Conservation (phyloP, 1,139 yeast species). For the Suhomyces choctaworum region DNA sequence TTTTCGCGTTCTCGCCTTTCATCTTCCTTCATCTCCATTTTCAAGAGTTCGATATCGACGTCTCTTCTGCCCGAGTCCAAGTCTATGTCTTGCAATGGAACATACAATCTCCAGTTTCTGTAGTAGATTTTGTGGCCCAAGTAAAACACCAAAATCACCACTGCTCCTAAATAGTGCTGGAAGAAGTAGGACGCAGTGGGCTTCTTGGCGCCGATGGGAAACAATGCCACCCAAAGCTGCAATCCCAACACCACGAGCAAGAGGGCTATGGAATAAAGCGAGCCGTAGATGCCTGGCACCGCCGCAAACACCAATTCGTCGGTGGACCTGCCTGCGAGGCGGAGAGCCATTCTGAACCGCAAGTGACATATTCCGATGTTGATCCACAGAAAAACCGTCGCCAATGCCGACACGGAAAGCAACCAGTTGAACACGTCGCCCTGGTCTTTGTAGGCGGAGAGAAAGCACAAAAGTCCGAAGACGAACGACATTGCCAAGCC, state of each 20-base stretch:
- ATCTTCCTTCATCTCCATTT: slow-evolving; percentile 26
- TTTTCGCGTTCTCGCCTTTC: slow-evolving; percentile 19
- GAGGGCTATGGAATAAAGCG: slow-evolving; percentile 33
- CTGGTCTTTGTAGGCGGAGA: slow-evolving; percentile 41
- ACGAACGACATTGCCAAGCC: slow-evolving; percentile 36
- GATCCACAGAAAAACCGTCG: slow-evolving; percentile 47
- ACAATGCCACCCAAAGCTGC: slow-evolving; percentile 42
- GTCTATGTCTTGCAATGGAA: slow-evolving; percentile 32
- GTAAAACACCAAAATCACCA: slow-evolving; percentile 36
- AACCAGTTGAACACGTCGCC: slow-evolving; percentile 43
- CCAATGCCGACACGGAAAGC: slow-evolving; percentile 42
- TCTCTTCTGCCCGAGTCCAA: slow-evolving; percentile 36
- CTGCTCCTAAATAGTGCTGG: slow-evolving; percentile 38
- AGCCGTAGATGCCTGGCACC: slow-evolving; percentile 35
- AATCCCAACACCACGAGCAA: slow-evolving; percentile 33
- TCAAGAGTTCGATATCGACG: slow-evolving; percentile 27
- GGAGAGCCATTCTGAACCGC: slow-evolving; percentile 41
- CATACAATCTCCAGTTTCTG: slow-evolving; percentile 35
- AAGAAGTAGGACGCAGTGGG: slow-evolving; percentile 36
- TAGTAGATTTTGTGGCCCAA: slow-evolving; percentile 34
- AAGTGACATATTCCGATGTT: slow-evolving; percentile 40
- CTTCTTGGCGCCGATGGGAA: slow-evolving; percentile 30
- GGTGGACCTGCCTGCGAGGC: slow-evolving; percentile 29
- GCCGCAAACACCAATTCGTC: slow-evolving; percentile 33
- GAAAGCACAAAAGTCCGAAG: slow-evolving; percentile 44